Conservation (phyloP, 495 filamentous ascomycete species). For the Neurospora africana region DNA sequence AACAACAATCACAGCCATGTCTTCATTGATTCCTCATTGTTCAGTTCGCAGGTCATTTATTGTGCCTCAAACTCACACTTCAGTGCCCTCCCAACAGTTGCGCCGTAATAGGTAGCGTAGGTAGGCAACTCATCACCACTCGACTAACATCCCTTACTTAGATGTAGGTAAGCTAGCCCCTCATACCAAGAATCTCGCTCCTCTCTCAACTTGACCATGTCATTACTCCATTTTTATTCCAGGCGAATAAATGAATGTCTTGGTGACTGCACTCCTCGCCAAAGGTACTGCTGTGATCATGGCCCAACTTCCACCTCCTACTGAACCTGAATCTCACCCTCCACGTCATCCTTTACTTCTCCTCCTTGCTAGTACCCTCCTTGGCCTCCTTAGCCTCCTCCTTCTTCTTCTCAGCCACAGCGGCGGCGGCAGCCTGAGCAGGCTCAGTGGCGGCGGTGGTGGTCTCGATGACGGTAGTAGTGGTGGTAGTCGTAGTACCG, state of each 20-base stretch:
- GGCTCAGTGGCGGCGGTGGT: background rate
- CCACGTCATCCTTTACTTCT: background rate
- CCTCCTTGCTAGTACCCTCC: background rate
- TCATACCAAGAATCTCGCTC: background rate
- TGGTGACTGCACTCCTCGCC: background rate
- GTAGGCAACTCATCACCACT: background rate
- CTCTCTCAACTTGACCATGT: background rate
- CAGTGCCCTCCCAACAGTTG: background rate
- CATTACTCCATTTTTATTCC: background rate
- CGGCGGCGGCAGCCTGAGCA: background rate
- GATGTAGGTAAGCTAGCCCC: background rate
- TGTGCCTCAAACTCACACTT: background rate
- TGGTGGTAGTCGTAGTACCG: background rate
- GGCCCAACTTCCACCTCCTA: background rate
- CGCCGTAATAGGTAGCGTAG: background rate
- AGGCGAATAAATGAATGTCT: background rate
- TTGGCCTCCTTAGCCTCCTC: background rate
- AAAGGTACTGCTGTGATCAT: background rate
- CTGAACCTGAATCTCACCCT: background rate
- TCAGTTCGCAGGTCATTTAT: background rate
- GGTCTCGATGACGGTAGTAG: background rate
- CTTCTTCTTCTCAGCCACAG: background rate
- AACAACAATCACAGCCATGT: background rate
- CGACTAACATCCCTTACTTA: background rate
- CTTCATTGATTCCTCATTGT: background rate